These are phyloP conservation scores for Globisporangium acanthophoron DNA, from an alignment of 352 stramenopile species.

Conservation along the genomic window DNA sequence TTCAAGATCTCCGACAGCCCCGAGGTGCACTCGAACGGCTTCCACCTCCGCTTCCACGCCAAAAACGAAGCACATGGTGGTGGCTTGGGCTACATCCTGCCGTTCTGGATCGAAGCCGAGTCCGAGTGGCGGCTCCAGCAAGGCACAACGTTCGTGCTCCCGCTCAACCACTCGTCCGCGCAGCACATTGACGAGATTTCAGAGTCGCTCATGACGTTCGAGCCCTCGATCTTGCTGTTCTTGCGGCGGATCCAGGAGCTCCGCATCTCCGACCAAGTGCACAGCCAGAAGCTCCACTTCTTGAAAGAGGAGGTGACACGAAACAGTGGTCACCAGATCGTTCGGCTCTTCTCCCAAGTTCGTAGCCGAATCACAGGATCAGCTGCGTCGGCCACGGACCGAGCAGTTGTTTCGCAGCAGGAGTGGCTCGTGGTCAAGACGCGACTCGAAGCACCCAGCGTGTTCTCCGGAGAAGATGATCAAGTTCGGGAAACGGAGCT, in stretches of 20 bases:
- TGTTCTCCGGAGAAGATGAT: conserved; percentile 11
- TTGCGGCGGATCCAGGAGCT: conserved; percentile 65
- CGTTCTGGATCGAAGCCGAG: conserved; percentile 63
- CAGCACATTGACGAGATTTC: conserved; percentile 50
- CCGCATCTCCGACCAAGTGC: conserved; percentile 37
- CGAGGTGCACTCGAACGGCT: conserved; percentile 86
- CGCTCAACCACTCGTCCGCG: conserved; percentile 47
- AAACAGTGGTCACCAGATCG: conserved; percentile 17
- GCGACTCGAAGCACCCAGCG: conserved; percentile 19
- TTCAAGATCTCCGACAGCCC: conserved; percentile 83
- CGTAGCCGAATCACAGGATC: background rate
- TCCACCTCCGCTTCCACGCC: conserved; percentile 79
- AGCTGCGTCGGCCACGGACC: conserved; percentile 6
- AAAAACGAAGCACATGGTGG: conserved; percentile 29
- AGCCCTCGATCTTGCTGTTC: conserved; percentile 80
- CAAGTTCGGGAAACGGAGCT: conserved; percentile 37
- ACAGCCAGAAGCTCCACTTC: conserved; percentile 32
- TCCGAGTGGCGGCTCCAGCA: conserved; percentile 28
- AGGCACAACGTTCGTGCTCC: conserved; percentile 75
- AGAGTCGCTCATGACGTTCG: conserved; percentile 53
- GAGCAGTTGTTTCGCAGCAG: conserved; percentile 23
- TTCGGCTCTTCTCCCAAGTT: conserved; percentile 32
- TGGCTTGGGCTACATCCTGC: conserved; percentile 74
- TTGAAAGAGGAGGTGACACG: conserved; percentile 22
- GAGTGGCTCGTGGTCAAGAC: conserved; percentile 62